Percentiles rank a stretch among this genome's conserved stretches.
Conservation (phyloP, 148 eudicot genomes). For the Camellia granthamiana region DNA sequence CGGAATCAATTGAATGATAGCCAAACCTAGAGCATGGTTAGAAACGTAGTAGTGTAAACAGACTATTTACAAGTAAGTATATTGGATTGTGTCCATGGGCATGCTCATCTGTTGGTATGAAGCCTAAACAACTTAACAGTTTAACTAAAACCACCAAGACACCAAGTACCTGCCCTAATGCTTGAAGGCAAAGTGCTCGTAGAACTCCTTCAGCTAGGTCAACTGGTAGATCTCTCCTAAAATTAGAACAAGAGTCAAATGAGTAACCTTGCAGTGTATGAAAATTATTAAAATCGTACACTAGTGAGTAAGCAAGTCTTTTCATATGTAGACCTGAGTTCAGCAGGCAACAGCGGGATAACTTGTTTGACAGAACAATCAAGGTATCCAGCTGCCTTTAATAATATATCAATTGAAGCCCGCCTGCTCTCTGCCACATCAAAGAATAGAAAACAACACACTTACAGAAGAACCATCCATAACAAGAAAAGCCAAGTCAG, state of each 20-base stretch:
- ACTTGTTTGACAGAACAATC: constrained; percentile 93
- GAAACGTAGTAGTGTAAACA: background rate
- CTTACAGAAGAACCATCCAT: constrained; percentile 9
- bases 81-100: background rate
- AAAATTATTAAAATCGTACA: background rate
- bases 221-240: constrained; percentile 90
- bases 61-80: background rate
- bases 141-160: constrained; percentile 4
- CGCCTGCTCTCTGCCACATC: constrained; percentile 71
- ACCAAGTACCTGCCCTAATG: constrained; percentile 78
- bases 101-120: background rate
- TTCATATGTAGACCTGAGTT: constrained; percentile 53
- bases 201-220: constrained; percentile 94
- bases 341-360: constrained; percentile 72
- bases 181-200: constrained; percentile 92
- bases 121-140: constrained; percentile 15
- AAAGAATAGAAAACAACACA: constrained; percentile 1
- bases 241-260: constrained; percentile 24
- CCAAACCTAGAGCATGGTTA: background rate
- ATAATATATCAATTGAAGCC: constrained; percentile 79
- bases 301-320: background rate
- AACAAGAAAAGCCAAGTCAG: background rate
- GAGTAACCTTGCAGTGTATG: constrained; percentile 2
- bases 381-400: constrained; percentile 97
- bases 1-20: background rate